A percentile compares a stretch with the other conserved stretches of the same genome.
phyloP scores from a whole-genome alignment of 768 basidiomycete species.

The Amanita fuliginea region DNA sequence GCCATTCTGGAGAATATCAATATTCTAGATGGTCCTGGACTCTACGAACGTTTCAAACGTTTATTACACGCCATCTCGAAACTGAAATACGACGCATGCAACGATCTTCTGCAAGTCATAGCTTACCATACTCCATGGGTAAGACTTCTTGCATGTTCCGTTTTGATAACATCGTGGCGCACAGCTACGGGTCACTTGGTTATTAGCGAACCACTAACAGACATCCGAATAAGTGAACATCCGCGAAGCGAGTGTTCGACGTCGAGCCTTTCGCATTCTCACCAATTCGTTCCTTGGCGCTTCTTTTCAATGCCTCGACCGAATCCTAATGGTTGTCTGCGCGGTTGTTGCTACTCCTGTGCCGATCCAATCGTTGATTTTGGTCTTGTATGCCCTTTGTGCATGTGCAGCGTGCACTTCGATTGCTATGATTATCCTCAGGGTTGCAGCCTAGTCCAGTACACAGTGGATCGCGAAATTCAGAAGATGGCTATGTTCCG shows the following conservation, averaged over 20 bases:
- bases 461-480: conserved; percentile 32
- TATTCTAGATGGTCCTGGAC: conserved; percentile 9
- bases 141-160: conserved; percentile 40
- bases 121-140: conserved; percentile 53
- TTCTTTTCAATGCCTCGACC: conserved; percentile 21
- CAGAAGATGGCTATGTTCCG: conserved; percentile 53
- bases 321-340: conserved; percentile 15
- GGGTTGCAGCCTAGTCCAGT: conserved; percentile 49
- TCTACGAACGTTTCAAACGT: not conserved
- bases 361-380: conserved; percentile 46
- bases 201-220: conserved; percentile 41
- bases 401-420: conserved; percentile 62
- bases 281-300: conserved; percentile 66
- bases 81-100: conserved; percentile 53
- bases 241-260: not conserved
- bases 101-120: conserved; percentile 61
- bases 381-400: conserved; percentile 61
- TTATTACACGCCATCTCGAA: not conserved
- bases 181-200: conserved; percentile 55
- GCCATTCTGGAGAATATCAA: conserved; percentile 51
- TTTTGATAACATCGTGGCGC: conserved; percentile 59
- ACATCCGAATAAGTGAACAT: not conserved
- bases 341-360: conserved; percentile 47
- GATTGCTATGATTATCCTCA: conserved; percentile 68
- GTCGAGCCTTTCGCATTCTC: conserved; percentile 27